Conservation (phyloP, 306 rosid species). For the Medicago arabica region DNA sequence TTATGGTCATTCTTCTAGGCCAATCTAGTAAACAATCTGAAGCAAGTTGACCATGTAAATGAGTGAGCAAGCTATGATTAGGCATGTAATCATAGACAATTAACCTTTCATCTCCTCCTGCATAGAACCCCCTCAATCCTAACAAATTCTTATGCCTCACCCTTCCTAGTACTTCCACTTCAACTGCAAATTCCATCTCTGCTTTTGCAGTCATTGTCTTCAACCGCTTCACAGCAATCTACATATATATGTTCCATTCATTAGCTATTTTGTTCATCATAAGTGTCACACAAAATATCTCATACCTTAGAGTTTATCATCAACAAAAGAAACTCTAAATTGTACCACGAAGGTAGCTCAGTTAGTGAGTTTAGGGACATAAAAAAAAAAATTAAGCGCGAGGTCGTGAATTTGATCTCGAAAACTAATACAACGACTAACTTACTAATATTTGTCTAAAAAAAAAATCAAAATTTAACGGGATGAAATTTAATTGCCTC, state of each 20-base stretch:
- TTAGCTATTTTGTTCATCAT: background rate
- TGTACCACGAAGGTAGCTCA: no score
- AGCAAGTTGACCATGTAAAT: constrained; percentile 83
- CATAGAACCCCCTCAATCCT: constrained; percentile 86
- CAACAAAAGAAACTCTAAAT: no score
- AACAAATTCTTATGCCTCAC: constrained; percentile 84
- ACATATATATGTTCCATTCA: constrained; percentile 7
- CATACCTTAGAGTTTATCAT: no score
- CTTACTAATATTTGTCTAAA: no score
- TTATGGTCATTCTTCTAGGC: constrained; percentile 69
- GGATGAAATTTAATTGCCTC: constrained; percentile 57
- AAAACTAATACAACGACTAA: no score
- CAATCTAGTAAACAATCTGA: constrained; percentile 66
- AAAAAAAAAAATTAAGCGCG: no score
- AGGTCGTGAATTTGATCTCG: no score
- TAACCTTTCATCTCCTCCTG: constrained; percentile 84
- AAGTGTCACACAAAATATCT: background rate
- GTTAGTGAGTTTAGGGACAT: no score
- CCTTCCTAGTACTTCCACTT: constrained; percentile 92
- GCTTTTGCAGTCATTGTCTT: constrained; percentile 90
- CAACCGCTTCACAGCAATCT: constrained; percentile 93
- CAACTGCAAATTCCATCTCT: constrained; percentile 97
- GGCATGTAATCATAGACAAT: constrained; percentile 93
- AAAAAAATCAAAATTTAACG: background rate
- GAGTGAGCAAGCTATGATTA: constrained; percentile 82